Percentiles rank a stretch among this genome's conserved stretches.
Conservation (phyloP, 352 stramenopile genomes). For the Aphanomyces stellatus region DNA sequence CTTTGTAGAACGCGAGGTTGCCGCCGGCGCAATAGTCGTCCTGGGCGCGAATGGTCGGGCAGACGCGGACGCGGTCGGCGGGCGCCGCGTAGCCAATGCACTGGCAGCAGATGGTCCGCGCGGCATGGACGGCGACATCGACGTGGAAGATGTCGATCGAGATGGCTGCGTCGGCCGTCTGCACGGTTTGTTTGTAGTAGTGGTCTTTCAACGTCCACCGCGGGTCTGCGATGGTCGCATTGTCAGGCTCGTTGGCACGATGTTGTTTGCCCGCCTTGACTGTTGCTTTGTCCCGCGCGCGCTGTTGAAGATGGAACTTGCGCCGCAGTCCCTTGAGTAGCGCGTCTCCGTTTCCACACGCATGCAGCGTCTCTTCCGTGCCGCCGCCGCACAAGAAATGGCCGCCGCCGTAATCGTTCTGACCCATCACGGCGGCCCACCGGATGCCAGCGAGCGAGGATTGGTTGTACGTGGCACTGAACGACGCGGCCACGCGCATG, state of each 20-base stretch:
- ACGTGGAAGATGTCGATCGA: constrained; percentile 5
- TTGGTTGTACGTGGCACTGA: constrained; percentile 26
- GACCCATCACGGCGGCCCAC: constrained; percentile 73
- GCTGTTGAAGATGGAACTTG: neutral
- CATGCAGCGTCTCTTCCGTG: constrained; percentile 1
- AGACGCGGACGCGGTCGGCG: neutral
- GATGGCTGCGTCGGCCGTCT: neutral
- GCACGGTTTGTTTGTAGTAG: neutral
- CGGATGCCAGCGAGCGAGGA: constrained; percentile 25
- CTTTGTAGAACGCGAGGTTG: neutral
- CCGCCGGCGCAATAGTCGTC: constrained; percentile 6
- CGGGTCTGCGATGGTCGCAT: neutral
- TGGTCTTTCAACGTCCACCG: neutral
- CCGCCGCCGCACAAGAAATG: constrained; percentile 55
- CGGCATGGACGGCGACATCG: neutral
- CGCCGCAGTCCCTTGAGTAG: neutral
- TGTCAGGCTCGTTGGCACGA: neutral
- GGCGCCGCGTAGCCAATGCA: constrained; percentile 1
- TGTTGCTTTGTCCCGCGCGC: neutral
- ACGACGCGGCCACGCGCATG: constrained; percentile 25
- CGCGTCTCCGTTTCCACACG: neutral
- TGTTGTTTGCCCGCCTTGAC: neutral
- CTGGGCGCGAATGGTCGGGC: neutral
- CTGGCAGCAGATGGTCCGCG: neutral
- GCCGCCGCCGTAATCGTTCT: constrained; percentile 74